These are phyloP conservation scores for Ogataea hybrid DNA, from an alignment of 1,139 yeast species.

Conservation along the genomic window DNA sequence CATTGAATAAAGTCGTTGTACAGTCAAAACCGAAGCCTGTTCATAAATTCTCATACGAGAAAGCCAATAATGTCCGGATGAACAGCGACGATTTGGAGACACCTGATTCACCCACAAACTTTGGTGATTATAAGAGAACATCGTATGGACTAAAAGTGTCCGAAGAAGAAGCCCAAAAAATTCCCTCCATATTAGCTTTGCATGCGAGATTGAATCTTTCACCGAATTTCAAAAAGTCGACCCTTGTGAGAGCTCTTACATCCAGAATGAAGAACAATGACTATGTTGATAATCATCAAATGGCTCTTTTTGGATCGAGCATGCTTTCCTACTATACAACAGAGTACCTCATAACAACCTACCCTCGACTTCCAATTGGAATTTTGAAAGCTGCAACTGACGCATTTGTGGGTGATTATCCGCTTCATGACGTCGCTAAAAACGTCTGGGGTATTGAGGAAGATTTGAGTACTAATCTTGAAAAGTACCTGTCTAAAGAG, in stretches of 20 bases:
- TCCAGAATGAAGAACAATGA: constrained; percentile 33
- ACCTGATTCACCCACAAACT: constrained; percentile 24
- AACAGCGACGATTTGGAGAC: constrained; percentile 13
- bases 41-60: constrained; percentile 28
- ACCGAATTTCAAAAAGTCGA: constrained; percentile 51
- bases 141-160: constrained; percentile 30
- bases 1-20: constrained; percentile 9
- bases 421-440: constrained; percentile 64
- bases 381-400: constrained; percentile 74
- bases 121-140: constrained; percentile 27
- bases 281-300: constrained; percentile 69
- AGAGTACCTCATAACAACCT: constrained; percentile 67
- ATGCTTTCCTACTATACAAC: constrained; percentile 73
- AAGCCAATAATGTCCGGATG: constrained; percentile 23
- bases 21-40: constrained; percentile 11
- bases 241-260: constrained; percentile 79
- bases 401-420: constrained; percentile 63
- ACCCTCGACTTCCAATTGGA: constrained; percentile 86
- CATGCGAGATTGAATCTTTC: constrained; percentile 75
- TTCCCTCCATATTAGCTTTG: constrained; percentile 74
- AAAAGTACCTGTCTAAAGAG: constrained; percentile 68
- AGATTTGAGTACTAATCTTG: constrained; percentile 62
- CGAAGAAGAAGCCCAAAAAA: constrained; percentile 48
- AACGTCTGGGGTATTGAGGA: constrained; percentile 83
- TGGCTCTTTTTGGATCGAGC: constrained; percentile 76